Evolutionary conservation across 805 yeast genomes (phyloP).

Genomic region (Maudiozyma turicensis): DNA sequence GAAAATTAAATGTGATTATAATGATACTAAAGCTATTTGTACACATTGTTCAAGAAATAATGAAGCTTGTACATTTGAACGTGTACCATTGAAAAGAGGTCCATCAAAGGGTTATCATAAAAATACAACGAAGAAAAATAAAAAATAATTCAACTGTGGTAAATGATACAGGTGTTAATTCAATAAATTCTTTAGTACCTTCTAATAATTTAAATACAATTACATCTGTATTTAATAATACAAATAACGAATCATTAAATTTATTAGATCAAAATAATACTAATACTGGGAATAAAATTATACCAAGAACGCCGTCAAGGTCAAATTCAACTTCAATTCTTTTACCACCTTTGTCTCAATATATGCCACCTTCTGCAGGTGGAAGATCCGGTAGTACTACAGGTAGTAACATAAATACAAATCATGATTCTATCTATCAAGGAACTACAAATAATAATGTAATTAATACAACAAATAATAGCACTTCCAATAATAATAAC

Average conservation of each 20-base stretch:
- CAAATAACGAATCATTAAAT: not conserved
- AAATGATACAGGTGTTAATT: not conserved
- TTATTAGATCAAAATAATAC: not conserved
- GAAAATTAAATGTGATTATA: slow-evolving; percentile 63
- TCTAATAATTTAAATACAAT: not conserved
- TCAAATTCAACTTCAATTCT: slow-evolving; percentile 12
- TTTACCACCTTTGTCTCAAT: slow-evolving; percentile 27
- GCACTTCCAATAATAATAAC: not conserved
- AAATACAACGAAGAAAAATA: slow-evolving; percentile 14
- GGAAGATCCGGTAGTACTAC: not conserved
- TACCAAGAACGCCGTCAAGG: slow-evolving; percentile 11
- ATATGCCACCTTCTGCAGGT: slow-evolving; percentile 13
- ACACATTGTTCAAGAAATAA: slow-evolving; percentile 51
- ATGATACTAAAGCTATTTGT: slow-evolving; percentile 45
- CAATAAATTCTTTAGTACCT: not conserved
- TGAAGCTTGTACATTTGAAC: slow-evolving; percentile 56
- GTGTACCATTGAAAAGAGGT: slow-evolving; percentile 69
- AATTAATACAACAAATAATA: not conserved
- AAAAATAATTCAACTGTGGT: not conserved
- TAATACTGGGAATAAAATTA: not conserved
- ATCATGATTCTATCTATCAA: not conserved
- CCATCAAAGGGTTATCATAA: slow-evolving; percentile 65
- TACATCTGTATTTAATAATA: not conserved
- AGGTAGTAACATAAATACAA: not conserved
- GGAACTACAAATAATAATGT: not conserved